Conservation (phyloP, 2,329 filamentous ascomycete genomes). For the Orbilia ellipsospora region DNA sequence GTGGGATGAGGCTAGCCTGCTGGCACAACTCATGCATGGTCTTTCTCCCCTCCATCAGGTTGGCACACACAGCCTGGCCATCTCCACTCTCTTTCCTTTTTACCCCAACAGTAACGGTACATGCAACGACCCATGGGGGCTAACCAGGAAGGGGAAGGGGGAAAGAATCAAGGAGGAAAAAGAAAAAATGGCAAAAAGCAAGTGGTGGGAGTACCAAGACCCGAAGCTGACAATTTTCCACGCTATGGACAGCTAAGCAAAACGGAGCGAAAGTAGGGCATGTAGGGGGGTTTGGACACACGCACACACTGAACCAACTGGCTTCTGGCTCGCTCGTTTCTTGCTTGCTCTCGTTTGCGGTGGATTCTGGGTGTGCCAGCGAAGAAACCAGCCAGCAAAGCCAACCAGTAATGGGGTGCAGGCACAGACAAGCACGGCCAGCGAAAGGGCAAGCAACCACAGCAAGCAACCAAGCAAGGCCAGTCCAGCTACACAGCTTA, state of each 20-base stretch:
- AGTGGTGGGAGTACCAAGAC: slow-evolving; percentile 50
- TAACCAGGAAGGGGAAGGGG: slow-evolving; percentile 46
- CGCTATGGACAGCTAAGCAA: slow-evolving; percentile 55
- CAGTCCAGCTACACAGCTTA: slow-evolving; percentile 39
- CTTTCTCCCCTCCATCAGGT: slow-evolving; percentile 20
- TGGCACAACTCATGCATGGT: slow-evolving; percentile 49
- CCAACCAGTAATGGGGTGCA: slow-evolving; percentile 10
- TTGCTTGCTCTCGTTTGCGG: no score
- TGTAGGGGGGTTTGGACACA: slow-evolving; percentile 21
- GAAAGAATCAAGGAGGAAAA: slow-evolving; percentile 32
- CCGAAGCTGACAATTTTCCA: slow-evolving; percentile 55
- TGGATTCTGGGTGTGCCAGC: no score
- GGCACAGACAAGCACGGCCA: slow-evolving; percentile 4
- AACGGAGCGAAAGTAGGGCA: slow-evolving; percentile 30
- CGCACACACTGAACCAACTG: slow-evolving; percentile 25
- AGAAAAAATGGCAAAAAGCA: slow-evolving; percentile 32
- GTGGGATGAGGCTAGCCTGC: slow-evolving; percentile 14
- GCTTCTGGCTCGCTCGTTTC: slow-evolving; percentile 11
- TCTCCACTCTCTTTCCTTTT: slow-evolving; percentile 55
- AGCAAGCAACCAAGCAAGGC: slow-evolving; percentile 22
- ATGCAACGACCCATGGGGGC: slow-evolving; percentile 54
- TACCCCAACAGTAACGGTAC: slow-evolving; percentile 56
- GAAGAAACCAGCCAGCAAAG: slow-evolving; percentile 19
- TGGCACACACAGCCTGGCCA: slow-evolving; percentile 17
- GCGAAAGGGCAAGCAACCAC: slow-evolving; percentile 17